phyloP scores from a whole-genome alignment of 768 basidiomycete genomes.

The Pleurotus pulmonarius region DNA sequence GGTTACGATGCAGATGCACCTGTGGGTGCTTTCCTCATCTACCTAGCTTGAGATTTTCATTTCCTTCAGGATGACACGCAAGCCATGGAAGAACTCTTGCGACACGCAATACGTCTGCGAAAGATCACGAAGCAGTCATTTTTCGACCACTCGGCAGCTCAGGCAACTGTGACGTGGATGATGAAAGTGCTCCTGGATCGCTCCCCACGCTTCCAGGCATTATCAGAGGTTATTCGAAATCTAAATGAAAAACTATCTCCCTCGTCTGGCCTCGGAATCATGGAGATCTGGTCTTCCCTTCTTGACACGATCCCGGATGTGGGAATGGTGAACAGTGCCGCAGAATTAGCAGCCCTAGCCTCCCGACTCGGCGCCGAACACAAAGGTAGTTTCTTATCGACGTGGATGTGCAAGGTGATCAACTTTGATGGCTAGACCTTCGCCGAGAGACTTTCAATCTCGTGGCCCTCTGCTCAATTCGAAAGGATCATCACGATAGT shows the following conservation, averaged over 20 bases:
- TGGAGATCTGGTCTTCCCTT: constrained; percentile 65
- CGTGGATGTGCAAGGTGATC: no score
- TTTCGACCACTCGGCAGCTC: constrained; percentile 67
- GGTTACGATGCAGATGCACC: background rate
- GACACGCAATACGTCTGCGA: constrained; percentile 39
- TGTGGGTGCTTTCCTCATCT: background rate
- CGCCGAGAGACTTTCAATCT: constrained; percentile 38
- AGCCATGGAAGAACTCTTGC: constrained; percentile 32
- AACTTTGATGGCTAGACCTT: constrained; percentile 22
- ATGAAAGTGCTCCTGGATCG: constrained; percentile 32
- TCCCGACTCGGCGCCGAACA: background rate
- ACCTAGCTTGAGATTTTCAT: background rate
- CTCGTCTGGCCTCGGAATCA: constrained; percentile 69
- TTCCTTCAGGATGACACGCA: constrained; percentile 25
- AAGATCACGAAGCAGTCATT: constrained; percentile 28
- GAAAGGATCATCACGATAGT: background rate
- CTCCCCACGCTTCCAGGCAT: constrained; percentile 26
- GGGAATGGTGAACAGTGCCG: no score
- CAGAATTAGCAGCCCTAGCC: constrained; percentile 19
- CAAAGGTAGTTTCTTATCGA: background rate
- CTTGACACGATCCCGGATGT: constrained; percentile 12
- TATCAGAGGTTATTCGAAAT: constrained; percentile 27
- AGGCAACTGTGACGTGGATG: constrained; percentile 56
- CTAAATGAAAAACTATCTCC: constrained; percentile 52
- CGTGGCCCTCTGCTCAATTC: constrained; percentile 24